Evolutionary conservation across 352 stramenopile genomes (phyloP), one percentile per base, ranked within the genome.

Genomic region (Phytopythium vexans): DNA sequence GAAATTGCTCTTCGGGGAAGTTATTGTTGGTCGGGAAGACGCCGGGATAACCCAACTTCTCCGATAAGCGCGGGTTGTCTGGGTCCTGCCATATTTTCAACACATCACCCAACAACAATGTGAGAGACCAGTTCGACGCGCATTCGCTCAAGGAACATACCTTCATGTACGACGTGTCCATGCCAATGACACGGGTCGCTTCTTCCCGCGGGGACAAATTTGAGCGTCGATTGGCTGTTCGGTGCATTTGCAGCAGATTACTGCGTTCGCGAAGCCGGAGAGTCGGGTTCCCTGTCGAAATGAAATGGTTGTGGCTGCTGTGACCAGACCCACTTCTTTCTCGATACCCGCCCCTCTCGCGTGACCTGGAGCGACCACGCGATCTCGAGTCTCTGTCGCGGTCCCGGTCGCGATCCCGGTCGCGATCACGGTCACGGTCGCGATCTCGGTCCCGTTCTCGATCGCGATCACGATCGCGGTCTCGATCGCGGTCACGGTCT

Each of bases 1-100:
- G 82, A 34, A 93, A 95, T 41, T 93, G 87, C 37, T 95, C 85
- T 58, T 95, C 85, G 6, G 80, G 78, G 12, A 86, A 81, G 11
- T 66, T 86, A 48, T 74, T 72, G 52, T 87, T 82, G 4, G 85
- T 95, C 27, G 76, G 78, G 54, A 88, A 93, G 8, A 92, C 69
- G 14, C 81, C 85, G 1, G 85, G 85, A 45, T 64, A 72, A 8
- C 75, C 82, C 32, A 87, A 35, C 51, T 89, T 89, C n/a, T 89
- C 78, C 1, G 77, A 86, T 6, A 91, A 38, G 33, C 86, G 79
- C 33, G 82, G 78, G 43, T 74, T 83, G 34, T 80, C 70, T 4
- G 77, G 43, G 50, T 92, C 77, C 82, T 94, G 35, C 16, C 35
- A 33, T 11, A 48, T 39, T 47, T 14, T 54, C 49, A 38, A 39